Evolutionary conservation across 345 rosid species (phyloP).

Genomic region (Eucalyptus decipiens): DNA sequence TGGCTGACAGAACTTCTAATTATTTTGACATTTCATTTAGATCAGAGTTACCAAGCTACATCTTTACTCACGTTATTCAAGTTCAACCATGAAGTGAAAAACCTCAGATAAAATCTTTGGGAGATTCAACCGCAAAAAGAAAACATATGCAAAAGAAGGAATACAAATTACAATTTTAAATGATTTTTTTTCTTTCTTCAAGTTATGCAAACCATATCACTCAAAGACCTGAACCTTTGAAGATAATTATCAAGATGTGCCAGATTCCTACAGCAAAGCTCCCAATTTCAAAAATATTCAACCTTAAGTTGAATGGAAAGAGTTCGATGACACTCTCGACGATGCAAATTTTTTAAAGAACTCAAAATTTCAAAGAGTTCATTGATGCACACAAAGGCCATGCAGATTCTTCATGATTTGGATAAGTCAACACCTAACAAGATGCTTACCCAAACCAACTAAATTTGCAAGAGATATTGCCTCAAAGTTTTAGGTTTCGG

Average conservation of each 20-base stretch:
- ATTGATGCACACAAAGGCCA: not conserved
- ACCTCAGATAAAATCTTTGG: not conserved
- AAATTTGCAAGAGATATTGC: not conserved
- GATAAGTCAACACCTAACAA: not conserved
- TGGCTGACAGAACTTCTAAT: not conserved
- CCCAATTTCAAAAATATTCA: not conserved
- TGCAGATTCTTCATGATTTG: not conserved
- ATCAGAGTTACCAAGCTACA: not conserved
- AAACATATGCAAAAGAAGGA: not conserved
- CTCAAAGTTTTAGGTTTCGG: not conserved
- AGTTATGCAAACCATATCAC: not conserved
- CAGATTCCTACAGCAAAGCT: not conserved
- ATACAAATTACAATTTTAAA: not conserved
- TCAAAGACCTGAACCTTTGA: not conserved
- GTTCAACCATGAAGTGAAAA: not conserved
- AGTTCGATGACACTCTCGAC: not conserved
- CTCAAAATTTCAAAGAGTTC: not conserved
- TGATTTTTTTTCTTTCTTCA: not conserved
- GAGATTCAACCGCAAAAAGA: not conserved
- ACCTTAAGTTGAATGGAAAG: not conserved
- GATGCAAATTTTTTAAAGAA: not conserved
- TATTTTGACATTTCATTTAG: not conserved
- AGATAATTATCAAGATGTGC: not conserved
- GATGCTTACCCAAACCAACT: not conserved
- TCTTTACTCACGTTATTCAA: not conserved